Percentiles rank a stretch among this genome's conserved stretches.
These are phyloP conservation scores for Lenwebbia sp. DNA, from an alignment of 345 rosid genomes.

Conservation along the genomic window DNA sequence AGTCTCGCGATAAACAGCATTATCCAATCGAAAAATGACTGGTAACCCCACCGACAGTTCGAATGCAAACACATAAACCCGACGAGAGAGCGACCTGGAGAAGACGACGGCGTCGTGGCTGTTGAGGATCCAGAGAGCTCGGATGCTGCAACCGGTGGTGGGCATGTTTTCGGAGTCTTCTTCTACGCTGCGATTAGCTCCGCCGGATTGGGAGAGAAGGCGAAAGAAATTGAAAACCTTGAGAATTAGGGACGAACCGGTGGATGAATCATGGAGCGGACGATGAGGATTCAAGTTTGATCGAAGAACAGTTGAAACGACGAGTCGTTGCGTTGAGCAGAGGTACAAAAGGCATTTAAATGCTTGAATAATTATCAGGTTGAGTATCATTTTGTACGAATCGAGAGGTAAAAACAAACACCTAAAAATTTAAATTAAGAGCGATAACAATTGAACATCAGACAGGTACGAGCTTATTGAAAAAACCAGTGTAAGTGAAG, in stretches of 20 bases:
- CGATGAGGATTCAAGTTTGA: background rate
- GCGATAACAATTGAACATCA: background rate
- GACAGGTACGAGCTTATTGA: no score
- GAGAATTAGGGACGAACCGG: background rate
- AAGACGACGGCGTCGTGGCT: slow-evolving; percentile 63
- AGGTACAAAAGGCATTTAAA: background rate
- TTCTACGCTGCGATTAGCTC: background rate
- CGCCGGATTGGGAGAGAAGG: background rate
- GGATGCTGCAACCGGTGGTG: slow-evolving; percentile 56
- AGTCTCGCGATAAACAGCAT: background rate
- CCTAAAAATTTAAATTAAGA: background rate
- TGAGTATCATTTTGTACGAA: background rate
- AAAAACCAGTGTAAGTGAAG: no score
- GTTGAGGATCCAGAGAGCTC: slow-evolving; percentile 89
- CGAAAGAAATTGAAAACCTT: background rate
- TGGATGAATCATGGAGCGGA: background rate
- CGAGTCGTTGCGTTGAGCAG: background rate
- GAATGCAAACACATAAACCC: background rate
- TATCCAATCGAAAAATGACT: background rate
- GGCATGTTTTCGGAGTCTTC: slow-evolving; percentile 15
- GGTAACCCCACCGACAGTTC: background rate
- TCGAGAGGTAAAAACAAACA: background rate
- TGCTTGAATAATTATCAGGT: background rate
- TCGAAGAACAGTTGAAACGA: background rate
- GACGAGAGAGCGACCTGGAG: slow-evolving; percentile 45